These are phyloP conservation scores for Penicillium frequentans DNA, from an alignment of 2,329 filamentous ascomycete species.

Conservation along the genomic window DNA sequence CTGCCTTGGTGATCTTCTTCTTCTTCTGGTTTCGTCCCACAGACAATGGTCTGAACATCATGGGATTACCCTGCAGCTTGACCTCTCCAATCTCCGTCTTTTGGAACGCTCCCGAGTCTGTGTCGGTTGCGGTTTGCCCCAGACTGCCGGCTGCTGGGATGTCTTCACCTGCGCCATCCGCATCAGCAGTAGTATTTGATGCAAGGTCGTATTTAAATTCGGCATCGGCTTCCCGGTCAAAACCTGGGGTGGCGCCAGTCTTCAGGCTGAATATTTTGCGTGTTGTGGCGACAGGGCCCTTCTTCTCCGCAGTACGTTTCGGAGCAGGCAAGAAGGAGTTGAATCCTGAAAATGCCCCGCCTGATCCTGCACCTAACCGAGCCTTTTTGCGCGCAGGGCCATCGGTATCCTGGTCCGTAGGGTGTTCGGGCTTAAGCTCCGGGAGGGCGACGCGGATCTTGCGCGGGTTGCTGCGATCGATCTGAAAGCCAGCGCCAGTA, in stretches of 20 bases:
- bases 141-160: slow-evolving; percentile 29
- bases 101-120: slow-evolving; percentile 6
- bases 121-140: not conserved
- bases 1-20: slow-evolving; percentile 54
- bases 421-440: slow-evolving; percentile 46
- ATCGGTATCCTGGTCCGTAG: slow-evolving; percentile 38
- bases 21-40: slow-evolving; percentile 74
- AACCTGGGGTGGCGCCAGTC: slow-evolving; percentile 80
- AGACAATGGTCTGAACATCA: slow-evolving; percentile 87
- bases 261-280: slow-evolving; percentile 69
- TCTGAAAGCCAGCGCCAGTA: slow-evolving; percentile 69
- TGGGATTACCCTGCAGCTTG: slow-evolving; percentile 69
- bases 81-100: slow-evolving; percentile 30
- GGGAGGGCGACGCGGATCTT: slow-evolving; percentile 83
- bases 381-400: slow-evolving; percentile 70
- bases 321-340: slow-evolving; percentile 84
- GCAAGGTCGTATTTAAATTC: slow-evolving; percentile 33
- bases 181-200: slow-evolving; percentile 14
- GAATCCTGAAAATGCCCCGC: slow-evolving; percentile 75
- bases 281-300: slow-evolving; percentile 41
- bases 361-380: slow-evolving; percentile 59
- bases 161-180: slow-evolving; percentile 35
- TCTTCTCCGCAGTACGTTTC: slow-evolving; percentile 54
- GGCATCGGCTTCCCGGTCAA: slow-evolving; percentile 62
- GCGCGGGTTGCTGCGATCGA: slow-evolving; percentile 76